A percentile compares a stretch with the other conserved stretches of the same genome.
phyloP scores from a whole-genome alignment of 257 asterid genomes.

The Nicotiana noctiflora region DNA sequence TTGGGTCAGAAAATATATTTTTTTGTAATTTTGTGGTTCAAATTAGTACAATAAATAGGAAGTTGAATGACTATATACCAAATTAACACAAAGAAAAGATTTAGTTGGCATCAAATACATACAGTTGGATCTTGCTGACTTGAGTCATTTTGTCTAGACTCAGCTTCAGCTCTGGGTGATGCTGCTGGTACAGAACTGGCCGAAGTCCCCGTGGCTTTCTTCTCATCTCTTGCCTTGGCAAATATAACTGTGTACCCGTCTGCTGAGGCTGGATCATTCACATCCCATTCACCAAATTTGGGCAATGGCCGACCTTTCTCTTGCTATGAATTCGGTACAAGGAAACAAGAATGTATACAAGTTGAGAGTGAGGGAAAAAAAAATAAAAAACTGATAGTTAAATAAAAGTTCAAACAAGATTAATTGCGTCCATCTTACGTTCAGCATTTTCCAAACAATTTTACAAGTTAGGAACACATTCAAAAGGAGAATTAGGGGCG shows the following conservation, averaged over 20 bases:
- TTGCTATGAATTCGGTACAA: not conserved
- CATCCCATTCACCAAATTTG: slow-evolving; percentile 44
- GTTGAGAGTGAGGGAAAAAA: no score
- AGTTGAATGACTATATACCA: not conserved
- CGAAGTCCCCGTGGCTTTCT: slow-evolving; percentile 22
- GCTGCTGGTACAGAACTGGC: not conserved
- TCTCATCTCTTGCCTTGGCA: slow-evolving; percentile 42
- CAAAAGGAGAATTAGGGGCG: no score
- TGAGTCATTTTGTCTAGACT: not conserved
- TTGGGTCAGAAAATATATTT: not conserved
- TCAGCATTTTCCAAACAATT: not conserved
- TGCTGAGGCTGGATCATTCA: slow-evolving; percentile 35
- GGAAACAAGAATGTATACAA: no score
- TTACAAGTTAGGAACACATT: no score
- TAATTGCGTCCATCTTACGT: no score
- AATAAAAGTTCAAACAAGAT: no score
- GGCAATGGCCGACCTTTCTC: slow-evolving; percentile 34
- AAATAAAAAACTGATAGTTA: no score
- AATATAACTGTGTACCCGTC: slow-evolving; percentile 40
- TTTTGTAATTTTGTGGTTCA: no score
- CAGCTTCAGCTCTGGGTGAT: not conserved
- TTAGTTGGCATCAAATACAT: not conserved
- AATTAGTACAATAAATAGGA: no score
- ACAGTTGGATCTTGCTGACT: not conserved
- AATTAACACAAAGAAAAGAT: not conserved